Base-by-base conservation (phyloP, 352 stramenopile species). In the Phytophthora cryptogea region DNA sequence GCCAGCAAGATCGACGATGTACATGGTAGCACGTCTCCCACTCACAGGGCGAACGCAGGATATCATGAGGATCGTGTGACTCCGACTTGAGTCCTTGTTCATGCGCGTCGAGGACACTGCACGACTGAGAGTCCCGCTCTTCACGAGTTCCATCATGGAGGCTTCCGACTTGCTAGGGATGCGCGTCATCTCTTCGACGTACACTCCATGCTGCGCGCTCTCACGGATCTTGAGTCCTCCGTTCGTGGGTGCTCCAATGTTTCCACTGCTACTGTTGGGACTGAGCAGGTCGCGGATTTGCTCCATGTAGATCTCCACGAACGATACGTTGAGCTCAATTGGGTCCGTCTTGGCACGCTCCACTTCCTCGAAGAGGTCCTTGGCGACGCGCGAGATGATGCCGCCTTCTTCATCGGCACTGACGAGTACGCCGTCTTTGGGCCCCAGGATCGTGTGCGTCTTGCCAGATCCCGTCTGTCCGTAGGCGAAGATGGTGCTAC, bases 401-500 rank as follows among this genome's bases (percentile, higher is more conserved):
- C 66, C 68, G 17, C 75, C 79, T 54, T 88, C 78, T 23, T 89
- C 79, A 14, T 88, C 75, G 0, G 74, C 64, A 39, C 76, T 87
- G 14, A 76, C 74, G 8, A 76, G 48, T 23, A 88, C 70, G 9
- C 82, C 80, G 59, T 90, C 81, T 27, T 83, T 84, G 8, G 81
- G 80, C 0, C 83, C 83, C 4, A 89, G 62, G 39, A 92, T 90
- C 20, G 83, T 92, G 54, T 92, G 83, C n/a, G 93, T 98, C 61
- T 98, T 98, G 48, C 93, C 93, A 2, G 80, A 95, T 16, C 93
- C 92, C 5, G 89, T 97, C 66, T 96, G 89, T 3, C 89, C 89
- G 63, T 96, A 96, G 23, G 85, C 87, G 50, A 97, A 97, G 45
- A 97, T 94, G 35, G 89, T 97, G 36, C 78, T 62, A 11, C 23